Evolutionary conservation across 495 filamentous ascomycete genomes (phyloP).

Genomic region (Hypoxylon fuscum): DNA sequence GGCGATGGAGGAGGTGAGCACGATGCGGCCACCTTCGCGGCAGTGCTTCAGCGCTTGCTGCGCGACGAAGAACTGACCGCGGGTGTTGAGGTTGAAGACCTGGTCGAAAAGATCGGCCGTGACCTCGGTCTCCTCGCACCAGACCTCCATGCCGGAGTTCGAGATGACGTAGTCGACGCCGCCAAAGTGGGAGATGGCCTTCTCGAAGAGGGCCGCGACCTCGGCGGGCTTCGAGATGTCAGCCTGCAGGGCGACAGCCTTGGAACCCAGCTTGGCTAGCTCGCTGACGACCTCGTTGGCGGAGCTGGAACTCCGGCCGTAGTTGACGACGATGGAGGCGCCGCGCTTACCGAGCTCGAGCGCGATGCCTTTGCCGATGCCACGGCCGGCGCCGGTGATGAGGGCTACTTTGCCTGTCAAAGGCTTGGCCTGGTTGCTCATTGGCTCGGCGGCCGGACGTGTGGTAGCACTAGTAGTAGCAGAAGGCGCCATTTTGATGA

Average conservation of each 20-base stretch:
- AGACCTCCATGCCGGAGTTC: slow-evolving; percentile 73
- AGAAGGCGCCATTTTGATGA: slow-evolving; percentile 35
- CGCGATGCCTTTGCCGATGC: slow-evolving; percentile 80
- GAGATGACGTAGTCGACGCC: slow-evolving; percentile 77
- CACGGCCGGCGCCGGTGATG: slow-evolving; percentile 72
- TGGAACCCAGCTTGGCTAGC: slow-evolving; percentile 65
- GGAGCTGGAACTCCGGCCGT: slow-evolving; percentile 65
- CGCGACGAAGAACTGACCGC: slow-evolving; percentile 84
- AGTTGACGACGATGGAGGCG: slow-evolving; percentile 82
- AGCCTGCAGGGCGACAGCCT: slow-evolving; percentile 75
- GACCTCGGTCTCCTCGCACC: slow-evolving; percentile 72
- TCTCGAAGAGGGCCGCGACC: slow-evolving; percentile 67
- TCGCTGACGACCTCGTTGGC: slow-evolving; percentile 70
- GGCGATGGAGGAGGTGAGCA: slow-evolving; percentile 72
- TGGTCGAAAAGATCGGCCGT: slow-evolving; percentile 79
- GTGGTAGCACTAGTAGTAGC: slow-evolving; percentile 1
- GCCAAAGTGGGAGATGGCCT: slow-evolving; percentile 50
- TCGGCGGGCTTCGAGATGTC: slow-evolving; percentile 75
- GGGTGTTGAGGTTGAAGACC: slow-evolving; percentile 80
- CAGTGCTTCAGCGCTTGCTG: slow-evolving; percentile 72
- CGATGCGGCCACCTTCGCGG: slow-evolving; percentile 67
- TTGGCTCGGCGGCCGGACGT: slow-evolving; percentile 24
- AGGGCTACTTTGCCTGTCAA: slow-evolving; percentile 74
- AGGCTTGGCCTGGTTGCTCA: slow-evolving; percentile 43
- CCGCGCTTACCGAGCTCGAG: slow-evolving; percentile 79